phyloP scores from a whole-genome alignment of 2,329 filamentous ascomycete species.

The Cylindrodendrum hubeiense region DNA sequence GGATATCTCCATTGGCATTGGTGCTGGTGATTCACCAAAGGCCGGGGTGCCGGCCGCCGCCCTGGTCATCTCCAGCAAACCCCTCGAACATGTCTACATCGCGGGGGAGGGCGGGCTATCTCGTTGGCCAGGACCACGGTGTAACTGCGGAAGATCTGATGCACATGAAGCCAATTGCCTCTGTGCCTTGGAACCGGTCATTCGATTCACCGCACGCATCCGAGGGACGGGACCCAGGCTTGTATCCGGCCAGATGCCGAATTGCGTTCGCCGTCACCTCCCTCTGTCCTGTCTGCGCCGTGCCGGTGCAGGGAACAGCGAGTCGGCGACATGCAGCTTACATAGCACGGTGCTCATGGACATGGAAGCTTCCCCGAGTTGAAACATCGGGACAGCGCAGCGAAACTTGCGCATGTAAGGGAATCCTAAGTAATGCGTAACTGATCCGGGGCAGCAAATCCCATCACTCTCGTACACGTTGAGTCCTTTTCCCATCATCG shows the following conservation, averaged over 20 bases:
- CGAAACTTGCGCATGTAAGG: background rate
- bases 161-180: slow-evolving; percentile 15
- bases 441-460: background rate
- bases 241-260: slow-evolving; percentile 11
- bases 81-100: slow-evolving; percentile 3
- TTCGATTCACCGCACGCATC: slow-evolving; percentile 8
- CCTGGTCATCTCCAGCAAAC: slow-evolving; percentile 17
- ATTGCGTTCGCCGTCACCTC: slow-evolving; percentile 10
- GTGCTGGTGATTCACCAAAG: slow-evolving; percentile 12
- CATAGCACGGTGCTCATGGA: background rate
- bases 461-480: background rate
- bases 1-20: slow-evolving; percentile 11
- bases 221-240: background rate
- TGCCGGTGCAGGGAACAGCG: slow-evolving; percentile 21
- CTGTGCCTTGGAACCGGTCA: slow-evolving; percentile 8
- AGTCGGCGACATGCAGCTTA: slow-evolving; percentile 23
- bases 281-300: slow-evolving; percentile 15
- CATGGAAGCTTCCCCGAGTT: slow-evolving; percentile 13
- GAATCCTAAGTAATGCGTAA: background rate
- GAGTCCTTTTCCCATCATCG: background rate
- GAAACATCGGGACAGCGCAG: slow-evolving; percentile 12
- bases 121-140: slow-evolving; percentile 12
- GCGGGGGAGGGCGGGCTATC: slow-evolving; percentile 4
- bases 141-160: slow-evolving; percentile 17
- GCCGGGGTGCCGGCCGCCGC: slow-evolving; percentile 8